Evolutionary conservation across 208 protist species (phyloP), one percentile per base, ranked within the genome.

Genomic region (Trypanosoma vivax): DNA sequence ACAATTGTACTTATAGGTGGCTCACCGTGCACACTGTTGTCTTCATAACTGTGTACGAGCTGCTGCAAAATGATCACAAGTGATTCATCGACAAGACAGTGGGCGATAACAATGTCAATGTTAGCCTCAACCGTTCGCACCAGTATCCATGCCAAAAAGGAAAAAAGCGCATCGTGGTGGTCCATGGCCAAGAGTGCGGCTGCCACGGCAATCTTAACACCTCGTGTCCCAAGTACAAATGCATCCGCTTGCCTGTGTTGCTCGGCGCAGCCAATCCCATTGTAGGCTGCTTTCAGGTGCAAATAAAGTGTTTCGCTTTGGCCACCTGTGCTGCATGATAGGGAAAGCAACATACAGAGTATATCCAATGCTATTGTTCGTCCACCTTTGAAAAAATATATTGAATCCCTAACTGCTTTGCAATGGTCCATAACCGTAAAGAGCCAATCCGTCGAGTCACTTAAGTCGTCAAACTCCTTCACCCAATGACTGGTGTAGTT

Each of bases 331-430:
- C 21, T 53, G 27, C 52, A 29, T 23, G 53, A 53, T 11, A 69
- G 25, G 16, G 53, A 50, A 48, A 69, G 46, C 28, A 69, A 21
- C 0, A 69, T 21, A 52, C 53, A 69, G n/a, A 69, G 54, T 38
- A 61, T 60, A 40, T 69, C 62, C 45, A 69, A 69, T 27, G 61
- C 6, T 18, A 62, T 10, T 0, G 30, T 62, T 40, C 38, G 21
- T 38, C 37, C 31, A 13, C 25, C 24, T 35, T 27, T 41, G 9
- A 69, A 23, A 33, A 37, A 31, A 25, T 1, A 24, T 19, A 13
- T 41, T 45, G n/a, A 10, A 28, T 50, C 53, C 29, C 61, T 53
- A 35, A 24, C 10, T 23, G 42, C 46, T 18, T 34, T 41, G 30
- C 62, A 60, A 35, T 39, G 61, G 4, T 42, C 10, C 5, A 61